Evolutionary conservation across 2,329 filamentous ascomycete species (phyloP), one percentile per base, ranked within the genome.

Genomic region (Incumbomyces delicatus): DNA sequence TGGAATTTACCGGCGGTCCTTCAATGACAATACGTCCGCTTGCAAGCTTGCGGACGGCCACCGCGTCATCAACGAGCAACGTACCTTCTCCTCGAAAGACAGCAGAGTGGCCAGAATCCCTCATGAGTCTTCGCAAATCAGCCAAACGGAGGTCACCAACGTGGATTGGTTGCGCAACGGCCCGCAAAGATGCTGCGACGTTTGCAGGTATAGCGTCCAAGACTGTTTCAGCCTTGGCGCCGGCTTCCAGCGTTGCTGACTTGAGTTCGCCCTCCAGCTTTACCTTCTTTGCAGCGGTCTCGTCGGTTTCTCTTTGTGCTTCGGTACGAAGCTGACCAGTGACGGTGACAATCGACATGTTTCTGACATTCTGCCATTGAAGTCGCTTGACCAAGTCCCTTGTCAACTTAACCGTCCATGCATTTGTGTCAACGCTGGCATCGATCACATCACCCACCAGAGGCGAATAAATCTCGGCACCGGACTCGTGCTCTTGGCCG

Each of bases 381-480:
- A 98, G 74, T 56, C 84, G 84, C 65, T 87, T 87, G 49, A 94
- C 85, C 16, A 98, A 78, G 37, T 78, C 72, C 56, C 90, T 86
- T 41, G 87, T 88, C 14, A 98, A 75, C 65, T 89, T 94, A 50
- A 98, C 85, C 18, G 86, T 83, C 92, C 94, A 98, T 3, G 92
- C 89, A 62, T 96, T 95, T 4, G 90, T 96, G 62, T 98, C 92
- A 35, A 96, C 90, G 60, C 89, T 95, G 11, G 90, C 92, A 63
- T 98, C 83, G 35, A 98, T 75, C 12, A 74, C 71, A 30, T 76
- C 71, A 18, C 88, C 88, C n/a, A 86, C 71, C 8, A 70, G 65
- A 1, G 92, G 92, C 0, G 87, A 88, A 61, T 90, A 90, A 4
- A 98, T 86, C 53, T 89, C 81, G 31, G 80, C 75, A 5, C 51